Percentiles rank a stretch among this genome's conserved stretches.
These are phyloP conservation scores for Remersonia thermophila DNA, from an alignment of 2,329 filamentous ascomycete genomes.

Conservation along the genomic window DNA sequence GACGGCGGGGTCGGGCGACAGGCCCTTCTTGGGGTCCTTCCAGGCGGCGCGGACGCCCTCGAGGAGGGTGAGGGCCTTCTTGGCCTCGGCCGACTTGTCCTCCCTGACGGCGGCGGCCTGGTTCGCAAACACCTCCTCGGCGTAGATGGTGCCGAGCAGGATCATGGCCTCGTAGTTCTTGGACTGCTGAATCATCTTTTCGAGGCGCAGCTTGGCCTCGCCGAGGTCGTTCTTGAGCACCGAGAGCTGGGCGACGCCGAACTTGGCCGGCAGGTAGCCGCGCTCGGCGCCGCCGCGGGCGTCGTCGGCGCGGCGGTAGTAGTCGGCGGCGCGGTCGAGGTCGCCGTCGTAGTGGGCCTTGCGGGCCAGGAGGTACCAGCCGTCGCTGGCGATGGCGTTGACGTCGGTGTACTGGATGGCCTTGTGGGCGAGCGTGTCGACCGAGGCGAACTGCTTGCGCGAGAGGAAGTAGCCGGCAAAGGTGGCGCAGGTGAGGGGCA, in stretches of 20 bases:
- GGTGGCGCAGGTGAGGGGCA: slow-evolving; percentile 78
- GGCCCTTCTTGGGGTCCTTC: slow-evolving; percentile 84
- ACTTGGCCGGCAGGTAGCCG: slow-evolving; percentile 87
- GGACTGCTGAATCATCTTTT: slow-evolving; percentile 84
- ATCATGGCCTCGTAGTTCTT: slow-evolving; percentile 83
- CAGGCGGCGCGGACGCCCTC: slow-evolving; percentile 77
- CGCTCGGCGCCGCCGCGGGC: slow-evolving; percentile 83
- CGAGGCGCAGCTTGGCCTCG: slow-evolving; percentile 82
- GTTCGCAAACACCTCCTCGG: slow-evolving; percentile 80
- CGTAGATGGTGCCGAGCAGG: slow-evolving; percentile 79
- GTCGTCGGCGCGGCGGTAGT: slow-evolving; percentile 81
- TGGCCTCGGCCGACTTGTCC: slow-evolving; percentile 73
- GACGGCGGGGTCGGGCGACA: slow-evolving; percentile 72
- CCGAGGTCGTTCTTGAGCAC: slow-evolving; percentile 75
- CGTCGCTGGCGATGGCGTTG: slow-evolving; percentile 91
- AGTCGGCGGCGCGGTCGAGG: slow-evolving; percentile 63
- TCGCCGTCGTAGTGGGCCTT: slow-evolving; percentile 82
- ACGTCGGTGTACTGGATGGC: slow-evolving; percentile 94
- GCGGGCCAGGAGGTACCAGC: slow-evolving; percentile 87
- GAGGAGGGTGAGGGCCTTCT: slow-evolving; percentile 74
- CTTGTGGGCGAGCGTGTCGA: slow-evolving; percentile 78
- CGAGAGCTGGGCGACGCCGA: slow-evolving; percentile 81
- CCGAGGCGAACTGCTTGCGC: slow-evolving; percentile 65
- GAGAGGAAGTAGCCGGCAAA: slow-evolving; percentile 86
- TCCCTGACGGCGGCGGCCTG: slow-evolving; percentile 64